Percentiles rank a stretch among this genome's conserved stretches.
Conservation (phyloP, 495 filamentous ascomycete species). For the Glonium stellatum region DNA sequence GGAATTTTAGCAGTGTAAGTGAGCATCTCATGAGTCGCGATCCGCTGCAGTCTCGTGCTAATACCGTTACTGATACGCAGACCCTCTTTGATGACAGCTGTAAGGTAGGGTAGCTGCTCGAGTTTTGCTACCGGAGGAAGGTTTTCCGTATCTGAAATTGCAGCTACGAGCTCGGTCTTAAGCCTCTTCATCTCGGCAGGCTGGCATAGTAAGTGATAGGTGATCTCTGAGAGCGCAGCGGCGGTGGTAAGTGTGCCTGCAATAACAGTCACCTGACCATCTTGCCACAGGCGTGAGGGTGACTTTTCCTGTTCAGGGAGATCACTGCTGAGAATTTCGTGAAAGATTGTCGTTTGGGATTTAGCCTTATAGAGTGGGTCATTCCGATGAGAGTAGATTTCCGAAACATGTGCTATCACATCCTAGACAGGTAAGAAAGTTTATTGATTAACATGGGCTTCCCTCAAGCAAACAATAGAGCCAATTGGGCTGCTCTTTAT, state of each 20-base stretch:
- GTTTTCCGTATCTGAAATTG: background rate
- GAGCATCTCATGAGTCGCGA: slow-evolving; percentile 31
- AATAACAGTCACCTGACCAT: slow-evolving; percentile 4
- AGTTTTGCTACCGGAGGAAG: background rate
- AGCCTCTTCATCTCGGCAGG: background rate
- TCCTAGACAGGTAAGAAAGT: background rate
- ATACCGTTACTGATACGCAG: slow-evolving; percentile 27
- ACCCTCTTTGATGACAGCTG: slow-evolving; percentile 17
- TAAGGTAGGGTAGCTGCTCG: slow-evolving; percentile 15
- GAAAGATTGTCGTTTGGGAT: slow-evolving; percentile 13
- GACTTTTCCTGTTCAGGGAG: background rate
- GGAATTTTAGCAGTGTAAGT: slow-evolving; percentile 30
- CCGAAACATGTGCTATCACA: background rate
- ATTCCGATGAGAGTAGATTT: background rate
- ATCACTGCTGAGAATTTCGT: slow-evolving; percentile 3
- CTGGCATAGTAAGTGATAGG: background rate
- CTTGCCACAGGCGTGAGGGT: slow-evolving; percentile 1
- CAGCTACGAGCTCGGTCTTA: background rate
- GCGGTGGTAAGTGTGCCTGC: slow-evolving; percentile 7
- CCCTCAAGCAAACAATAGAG: no score
- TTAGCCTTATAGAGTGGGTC: background rate
- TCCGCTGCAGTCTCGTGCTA: slow-evolving; percentile 29
- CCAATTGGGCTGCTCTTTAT: no score
- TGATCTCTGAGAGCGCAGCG: slow-evolving; percentile 3
- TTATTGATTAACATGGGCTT: no score